Conservation (phyloP, 73 alveolate species). For the Paramecium primaurelia region DNA sequence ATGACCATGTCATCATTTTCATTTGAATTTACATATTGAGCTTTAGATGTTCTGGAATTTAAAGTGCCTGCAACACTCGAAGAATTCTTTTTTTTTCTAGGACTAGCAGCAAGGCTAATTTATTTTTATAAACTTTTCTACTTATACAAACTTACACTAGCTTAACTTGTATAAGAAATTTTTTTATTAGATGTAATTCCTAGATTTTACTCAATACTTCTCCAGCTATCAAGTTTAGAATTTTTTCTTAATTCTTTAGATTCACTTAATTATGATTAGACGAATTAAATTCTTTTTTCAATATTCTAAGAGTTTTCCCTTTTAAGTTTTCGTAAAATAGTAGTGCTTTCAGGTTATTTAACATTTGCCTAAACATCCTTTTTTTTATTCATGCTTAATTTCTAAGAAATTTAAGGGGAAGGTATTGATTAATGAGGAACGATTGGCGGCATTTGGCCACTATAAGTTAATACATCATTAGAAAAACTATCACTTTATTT, state of each 20-base stretch:
- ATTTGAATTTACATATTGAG: neutral
- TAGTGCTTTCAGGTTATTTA: neutral
- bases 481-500: neutral
- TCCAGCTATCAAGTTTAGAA: neutral
- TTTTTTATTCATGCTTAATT: neutral
- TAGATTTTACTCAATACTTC: neutral
- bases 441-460: neutral
- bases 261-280: neutral
- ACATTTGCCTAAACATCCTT: neutral
- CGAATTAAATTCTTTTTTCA: neutral
- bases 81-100: neutral
- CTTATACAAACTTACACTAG: neutral
- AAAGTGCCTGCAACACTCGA: neutral
- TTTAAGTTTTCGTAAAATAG: neutral
- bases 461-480: neutral
- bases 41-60: neutral
- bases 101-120: neutral
- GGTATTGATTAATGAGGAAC: neutral
- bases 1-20: conserved; percentile 2
- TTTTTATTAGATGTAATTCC: neutral
- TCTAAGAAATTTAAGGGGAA: neutral
- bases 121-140: neutral
- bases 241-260: conserved; percentile 1
- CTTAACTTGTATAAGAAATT: neutral
- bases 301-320: neutral